Evolutionary conservation across 192 early-diverging fungal species (phyloP), one percentile per base, ranked within the genome.

Genomic region (Linnemannia hyalina): DNA sequence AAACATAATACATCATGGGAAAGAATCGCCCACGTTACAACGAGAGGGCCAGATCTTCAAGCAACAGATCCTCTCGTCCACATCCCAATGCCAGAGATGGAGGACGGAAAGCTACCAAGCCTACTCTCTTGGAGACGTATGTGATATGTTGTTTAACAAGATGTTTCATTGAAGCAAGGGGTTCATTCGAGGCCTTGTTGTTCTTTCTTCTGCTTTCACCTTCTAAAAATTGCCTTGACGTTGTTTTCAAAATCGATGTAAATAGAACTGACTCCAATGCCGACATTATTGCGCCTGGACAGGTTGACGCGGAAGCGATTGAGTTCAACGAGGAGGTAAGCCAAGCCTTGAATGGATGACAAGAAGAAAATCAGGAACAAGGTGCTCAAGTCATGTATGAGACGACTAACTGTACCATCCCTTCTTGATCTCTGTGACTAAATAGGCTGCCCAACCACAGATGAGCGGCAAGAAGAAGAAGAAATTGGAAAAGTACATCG

Each of bases 401-500:
- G 10, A 18, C 3, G 13, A 32, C 26, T 26, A 65, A 65, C 60
- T 4, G 11, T 26, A 65, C 32, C 11, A 6, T 16, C 55, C 60
- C 16, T 60, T 13, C 49, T 29, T 55, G 32, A 38, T 36, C 42
- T 65, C 15, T 29, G 35, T 65, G 29, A 4, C 26, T 3, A 65
- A 9, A 78, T 57, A 80, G 78, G 84, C 78, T 52, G 73, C 46
- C 6, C 49, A 90, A 71, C 87, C 87, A 26, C 68, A 92, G 44
- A 91, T 93, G 90, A 90, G 91, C n/a, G 91, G 90, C 73, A 94
- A 93, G 78, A 96, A 96, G 89, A 91, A 94, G 80, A 96, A 94
- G 89, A 90, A 92, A 49, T 88, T 96, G 68, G 94, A 96, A 72
- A 95, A 95, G 75, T 96, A 95, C 88, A 94, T 96, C 88, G 95